A percentile compares a stretch with the other conserved stretches of the same genome.
Evolutionary conservation across 148 eudicot genomes (phyloP).

Genomic region (Camellia granthamiana): DNA sequence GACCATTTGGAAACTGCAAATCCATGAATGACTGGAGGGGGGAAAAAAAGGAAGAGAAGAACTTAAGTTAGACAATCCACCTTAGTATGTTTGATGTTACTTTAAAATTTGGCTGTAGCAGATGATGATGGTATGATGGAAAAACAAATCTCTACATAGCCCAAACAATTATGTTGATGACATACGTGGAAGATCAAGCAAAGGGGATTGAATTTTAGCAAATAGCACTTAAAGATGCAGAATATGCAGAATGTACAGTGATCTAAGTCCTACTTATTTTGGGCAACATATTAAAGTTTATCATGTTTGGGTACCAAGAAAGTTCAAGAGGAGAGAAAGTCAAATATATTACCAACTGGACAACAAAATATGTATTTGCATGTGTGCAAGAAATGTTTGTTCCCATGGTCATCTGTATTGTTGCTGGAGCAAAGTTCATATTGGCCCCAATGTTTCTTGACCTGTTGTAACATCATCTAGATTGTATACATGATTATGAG

Average conservation of each 20-base stretch:
- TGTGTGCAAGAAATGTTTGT: not conserved
- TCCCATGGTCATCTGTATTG: too few species aligned
- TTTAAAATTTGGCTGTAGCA: not conserved
- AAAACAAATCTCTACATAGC: not conserved
- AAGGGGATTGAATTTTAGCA: not conserved
- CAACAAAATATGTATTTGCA: not conserved
- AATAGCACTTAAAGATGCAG: not conserved
- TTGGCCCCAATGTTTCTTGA: too few species aligned
- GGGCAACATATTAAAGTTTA: not conserved
- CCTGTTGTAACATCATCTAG: too few species aligned
- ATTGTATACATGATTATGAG: too few species aligned
- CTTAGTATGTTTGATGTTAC: not conserved
- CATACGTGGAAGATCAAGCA: not conserved
- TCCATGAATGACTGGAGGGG: slow-evolving; percentile 90
- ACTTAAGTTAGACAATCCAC: slow-evolving; percentile 20
- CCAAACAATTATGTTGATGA: not conserved
- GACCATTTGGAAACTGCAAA: slow-evolving; percentile 95
- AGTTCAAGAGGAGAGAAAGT: not conserved
- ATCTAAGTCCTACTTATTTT: not conserved
- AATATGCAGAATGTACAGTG: not conserved
- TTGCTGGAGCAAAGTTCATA: too few species aligned
- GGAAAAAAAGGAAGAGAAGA: not conserved
- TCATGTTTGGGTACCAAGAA: not conserved
- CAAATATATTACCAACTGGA: not conserved
- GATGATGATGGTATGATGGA: not conserved